phyloP scores from a whole-genome alignment of 768 basidiomycete genomes.

The Calocybe gangraenosa region DNA sequence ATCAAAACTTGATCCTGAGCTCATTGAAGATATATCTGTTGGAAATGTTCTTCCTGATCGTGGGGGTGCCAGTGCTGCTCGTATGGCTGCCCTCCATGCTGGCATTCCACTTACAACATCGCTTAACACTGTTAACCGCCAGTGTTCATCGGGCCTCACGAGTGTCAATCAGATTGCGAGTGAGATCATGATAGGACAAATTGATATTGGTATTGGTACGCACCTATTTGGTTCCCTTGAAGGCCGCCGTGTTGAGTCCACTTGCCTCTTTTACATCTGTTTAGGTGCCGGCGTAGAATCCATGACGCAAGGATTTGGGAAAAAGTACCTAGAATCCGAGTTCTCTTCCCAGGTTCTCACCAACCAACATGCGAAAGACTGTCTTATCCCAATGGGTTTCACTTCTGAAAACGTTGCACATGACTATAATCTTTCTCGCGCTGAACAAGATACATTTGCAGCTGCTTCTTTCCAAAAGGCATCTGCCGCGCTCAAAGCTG shows the following conservation, averaged over 20 bases:
- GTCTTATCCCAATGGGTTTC: constrained; percentile 86
- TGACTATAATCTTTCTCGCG: constrained; percentile 71
- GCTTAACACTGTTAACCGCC: constrained; percentile 83
- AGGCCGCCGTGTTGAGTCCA: constrained; percentile 1
- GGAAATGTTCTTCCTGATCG: constrained; percentile 88
- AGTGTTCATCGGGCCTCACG: constrained; percentile 85
- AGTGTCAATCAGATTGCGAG: constrained; percentile 82
- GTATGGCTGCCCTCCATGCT: constrained; percentile 84
- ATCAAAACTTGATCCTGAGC: constrained; percentile 67
- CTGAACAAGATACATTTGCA: constrained; percentile 80
- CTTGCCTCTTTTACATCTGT: too few relatives aligned
- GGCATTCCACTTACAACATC: constrained; percentile 77
- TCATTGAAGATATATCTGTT: constrained; percentile 82
- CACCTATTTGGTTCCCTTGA: neutral
- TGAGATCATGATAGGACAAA: constrained; percentile 73
- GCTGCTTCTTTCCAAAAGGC: constrained; percentile 85
- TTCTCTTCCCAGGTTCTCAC: constrained; percentile 62
- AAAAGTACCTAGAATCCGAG: constrained; percentile 44
- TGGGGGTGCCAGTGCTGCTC: constrained; percentile 76
- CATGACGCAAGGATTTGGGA: constrained; percentile 79
- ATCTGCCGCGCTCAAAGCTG: constrained; percentile 71
- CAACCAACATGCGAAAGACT: constrained; percentile 72
- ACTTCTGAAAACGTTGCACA: constrained; percentile 91
- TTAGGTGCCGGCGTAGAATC: constrained; percentile 84
- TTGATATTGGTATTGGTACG: constrained; percentile 86